Evolutionary conservation across 768 basidiomycete genomes (phyloP).

Genomic region (Mycena metata): DNA sequence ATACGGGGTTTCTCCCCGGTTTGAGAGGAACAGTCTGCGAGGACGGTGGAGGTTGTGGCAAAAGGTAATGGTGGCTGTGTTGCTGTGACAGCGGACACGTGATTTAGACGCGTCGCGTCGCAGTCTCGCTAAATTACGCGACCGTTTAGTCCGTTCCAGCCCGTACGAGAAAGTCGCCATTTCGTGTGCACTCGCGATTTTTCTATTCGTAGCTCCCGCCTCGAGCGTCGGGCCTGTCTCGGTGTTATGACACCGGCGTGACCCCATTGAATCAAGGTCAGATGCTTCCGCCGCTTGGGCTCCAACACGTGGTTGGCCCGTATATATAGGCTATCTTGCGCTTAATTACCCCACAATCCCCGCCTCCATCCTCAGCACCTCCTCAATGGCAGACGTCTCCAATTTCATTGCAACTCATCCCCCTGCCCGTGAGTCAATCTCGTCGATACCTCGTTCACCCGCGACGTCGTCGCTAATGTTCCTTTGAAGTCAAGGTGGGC

Average conservation of each 20-base stretch:
- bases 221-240: too few species aligned
- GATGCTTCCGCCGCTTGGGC: conserved; percentile 14
- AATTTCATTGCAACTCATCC: conserved; percentile 53
- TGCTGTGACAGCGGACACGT: background rate
- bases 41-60: too few species aligned
- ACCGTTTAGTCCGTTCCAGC: too few species aligned
- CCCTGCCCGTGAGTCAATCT: conserved; percentile 60
- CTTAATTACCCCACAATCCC: conserved; percentile 18
- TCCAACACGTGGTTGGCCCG: conserved; percentile 17
- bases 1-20: too few species aligned
- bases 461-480: background rate
- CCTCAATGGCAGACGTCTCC: conserved; percentile 45
- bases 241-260: background rate
- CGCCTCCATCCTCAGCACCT: conserved; percentile 25
- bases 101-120: conserved; percentile 13
- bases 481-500: conserved; percentile 51
- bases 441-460: background rate
- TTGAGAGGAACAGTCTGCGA: too few species aligned
- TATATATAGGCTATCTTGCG: conserved; percentile 8
- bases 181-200: too few species aligned
- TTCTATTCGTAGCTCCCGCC: too few species aligned
- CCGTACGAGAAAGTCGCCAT: background rate
- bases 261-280: conserved; percentile 15
- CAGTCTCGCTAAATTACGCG: background rate
- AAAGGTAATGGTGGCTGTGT: too few species aligned